Conservation (phyloP, 805 yeast species). For the Phaffomyces thermotolerans region DNA sequence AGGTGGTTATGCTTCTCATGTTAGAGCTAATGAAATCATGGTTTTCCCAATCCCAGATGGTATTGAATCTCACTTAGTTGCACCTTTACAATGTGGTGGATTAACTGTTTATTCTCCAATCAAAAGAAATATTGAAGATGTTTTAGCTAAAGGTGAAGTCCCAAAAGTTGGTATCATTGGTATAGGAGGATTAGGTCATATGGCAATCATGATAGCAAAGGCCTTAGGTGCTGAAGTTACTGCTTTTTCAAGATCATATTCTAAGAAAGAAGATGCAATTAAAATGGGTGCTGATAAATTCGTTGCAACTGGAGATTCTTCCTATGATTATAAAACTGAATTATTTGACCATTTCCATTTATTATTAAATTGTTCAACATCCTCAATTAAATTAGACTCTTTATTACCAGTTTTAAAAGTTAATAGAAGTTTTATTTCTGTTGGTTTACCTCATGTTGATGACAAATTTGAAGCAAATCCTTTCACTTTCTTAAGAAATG, state of each 20-base stretch:
- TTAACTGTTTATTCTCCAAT: constrained; percentile 66
- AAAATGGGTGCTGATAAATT: constrained; percentile 47
- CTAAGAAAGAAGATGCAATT: constrained; percentile 42
- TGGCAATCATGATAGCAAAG: constrained; percentile 48
- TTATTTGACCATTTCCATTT: constrained; percentile 35
- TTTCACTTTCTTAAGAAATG: constrained; percentile 41
- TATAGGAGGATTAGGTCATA: constrained; percentile 52
- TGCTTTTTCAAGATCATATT: constrained; percentile 44
- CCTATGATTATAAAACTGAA: constrained; percentile 30
- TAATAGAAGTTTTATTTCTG: constrained; percentile 52
- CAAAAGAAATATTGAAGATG: constrained; percentile 30
- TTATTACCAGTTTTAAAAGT: constrained; percentile 43
- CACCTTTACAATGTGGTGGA: constrained; percentile 76
- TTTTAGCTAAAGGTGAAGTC: constrained; percentile 13
- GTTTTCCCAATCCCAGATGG: constrained; percentile 57
- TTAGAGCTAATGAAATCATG: constrained; percentile 56
- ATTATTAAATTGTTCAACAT: constrained; percentile 41
- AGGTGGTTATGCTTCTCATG: constrained; percentile 67
- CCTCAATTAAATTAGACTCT: constrained; percentile 40
- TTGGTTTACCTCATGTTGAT: constrained; percentile 55
- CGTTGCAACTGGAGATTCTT: constrained; percentile 45
- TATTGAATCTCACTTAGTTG: constrained; percentile 46
- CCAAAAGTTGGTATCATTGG: constrained; percentile 47
- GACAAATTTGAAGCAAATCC: constrained; percentile 38
- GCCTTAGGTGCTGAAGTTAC: constrained; percentile 55